A percentile compares a stretch with the other conserved stretches of the same genome.
phyloP scores from a whole-genome alignment of 2,329 filamentous ascomycete genomes.

The Macroventuria anomochaeta region DNA sequence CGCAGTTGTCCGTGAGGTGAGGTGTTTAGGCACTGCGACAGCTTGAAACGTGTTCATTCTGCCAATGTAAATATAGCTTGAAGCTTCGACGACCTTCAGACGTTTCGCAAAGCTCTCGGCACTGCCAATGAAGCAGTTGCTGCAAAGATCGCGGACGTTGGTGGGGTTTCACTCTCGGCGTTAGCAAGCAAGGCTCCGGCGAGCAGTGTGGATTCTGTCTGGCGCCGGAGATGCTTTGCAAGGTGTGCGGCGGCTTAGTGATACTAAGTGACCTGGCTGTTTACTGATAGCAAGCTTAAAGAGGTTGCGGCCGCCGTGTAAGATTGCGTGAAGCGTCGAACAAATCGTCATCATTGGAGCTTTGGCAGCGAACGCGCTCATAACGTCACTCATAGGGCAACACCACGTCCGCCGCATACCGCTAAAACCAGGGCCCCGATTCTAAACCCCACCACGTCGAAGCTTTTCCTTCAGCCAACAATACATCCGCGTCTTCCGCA shows the following conservation, averaged over 20 bases:
- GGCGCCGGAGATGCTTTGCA: constrained; percentile 45
- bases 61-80: constrained; percentile 5
- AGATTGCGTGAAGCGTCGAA: constrained; percentile 24
- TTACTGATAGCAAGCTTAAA: constrained; percentile 27
- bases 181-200: constrained; percentile 42
- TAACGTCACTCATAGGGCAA: constrained; percentile 32
- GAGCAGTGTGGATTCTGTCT: constrained; percentile 26
- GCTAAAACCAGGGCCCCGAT: constrained; percentile 35
- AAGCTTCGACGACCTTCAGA: constrained; percentile 1
- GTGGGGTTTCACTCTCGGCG: constrained; percentile 40
- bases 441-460: constrained; percentile 44
- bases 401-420: constrained; percentile 31
- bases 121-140: constrained; percentile 20
- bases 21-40: constrained; percentile 23
- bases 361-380: constrained; percentile 21
- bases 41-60: constrained; percentile 23
- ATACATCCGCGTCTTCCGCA: constrained; percentile 37
- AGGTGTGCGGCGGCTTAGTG: constrained; percentile 43
- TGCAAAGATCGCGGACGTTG: constrained; percentile 21
- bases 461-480: constrained; percentile 42
- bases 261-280: constrained; percentile 37
- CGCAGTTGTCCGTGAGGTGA: constrained; percentile 22
- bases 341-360: constrained; percentile 29
- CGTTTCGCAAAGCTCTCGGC: constrained; percentile 13
- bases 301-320: constrained; percentile 24